Conservation (phyloP, 2,329 filamentous ascomycete species). For the Thelonectria rubi region DNA sequence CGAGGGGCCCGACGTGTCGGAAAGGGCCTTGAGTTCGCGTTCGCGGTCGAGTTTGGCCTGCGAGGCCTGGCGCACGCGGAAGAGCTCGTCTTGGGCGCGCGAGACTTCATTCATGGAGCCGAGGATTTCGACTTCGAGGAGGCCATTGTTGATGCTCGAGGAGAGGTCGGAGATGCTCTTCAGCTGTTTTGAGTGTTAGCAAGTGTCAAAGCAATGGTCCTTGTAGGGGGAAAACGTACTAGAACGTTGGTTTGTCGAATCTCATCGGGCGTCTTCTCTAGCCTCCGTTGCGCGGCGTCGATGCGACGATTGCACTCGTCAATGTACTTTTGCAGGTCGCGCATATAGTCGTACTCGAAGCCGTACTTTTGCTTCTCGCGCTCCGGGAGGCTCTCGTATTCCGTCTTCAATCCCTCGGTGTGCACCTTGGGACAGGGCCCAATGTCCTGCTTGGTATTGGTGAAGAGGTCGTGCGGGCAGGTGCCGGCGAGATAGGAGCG, state of each 20-base stretch:
- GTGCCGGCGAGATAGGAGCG: constrained; percentile 92
- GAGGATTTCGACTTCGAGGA: constrained; percentile 86
- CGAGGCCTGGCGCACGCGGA: constrained; percentile 82
- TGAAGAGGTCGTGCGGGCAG: constrained; percentile 98
- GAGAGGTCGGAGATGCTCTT: constrained; percentile 86
- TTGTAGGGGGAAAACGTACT: constrained; percentile 48
- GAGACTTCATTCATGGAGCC: constrained; percentile 84
- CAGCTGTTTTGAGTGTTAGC: constrained; percentile 56
- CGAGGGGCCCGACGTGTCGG: constrained; percentile 89
- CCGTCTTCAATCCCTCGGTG: constrained; percentile 84
- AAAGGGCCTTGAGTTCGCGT: constrained; percentile 86
- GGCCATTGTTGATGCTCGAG: constrained; percentile 79
- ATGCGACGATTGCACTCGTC: constrained; percentile 96
- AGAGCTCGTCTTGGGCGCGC: constrained; percentile 85
- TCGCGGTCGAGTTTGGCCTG: constrained; percentile 85
- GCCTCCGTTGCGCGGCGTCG: constrained; percentile 83
- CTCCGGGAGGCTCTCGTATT: constrained; percentile 81
- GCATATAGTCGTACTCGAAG: constrained; percentile 96
- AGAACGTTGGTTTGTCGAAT: constrained; percentile 93
- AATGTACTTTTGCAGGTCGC: constrained; percentile 95
- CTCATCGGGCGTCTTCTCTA: constrained; percentile 98
- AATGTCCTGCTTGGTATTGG: constrained; percentile 97
- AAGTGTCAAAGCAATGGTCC: accelerated
- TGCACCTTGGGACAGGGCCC: constrained; percentile 90
- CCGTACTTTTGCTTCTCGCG: constrained; percentile 80